phyloP scores from a whole-genome alignment of 1,284 basidiomycete species.

The Coriolopsis trogii region DNA sequence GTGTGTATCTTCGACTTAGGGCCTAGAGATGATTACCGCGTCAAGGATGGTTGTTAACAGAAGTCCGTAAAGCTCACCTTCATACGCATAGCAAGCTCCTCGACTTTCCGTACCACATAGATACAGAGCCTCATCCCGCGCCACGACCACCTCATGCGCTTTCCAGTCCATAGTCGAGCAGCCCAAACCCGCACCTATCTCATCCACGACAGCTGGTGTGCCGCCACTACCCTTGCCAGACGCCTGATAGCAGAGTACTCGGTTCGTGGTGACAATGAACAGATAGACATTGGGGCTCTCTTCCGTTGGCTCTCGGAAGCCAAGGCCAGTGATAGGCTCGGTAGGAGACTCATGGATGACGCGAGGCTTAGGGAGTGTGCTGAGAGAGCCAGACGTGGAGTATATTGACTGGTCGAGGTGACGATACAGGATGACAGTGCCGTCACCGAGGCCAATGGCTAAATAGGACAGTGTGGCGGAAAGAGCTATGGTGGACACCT shows the following conservation, averaged over 20 bases:
- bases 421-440: constrained; percentile 90
- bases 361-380: constrained; percentile 79
- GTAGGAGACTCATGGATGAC: constrained; percentile 77
- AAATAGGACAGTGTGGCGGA: constrained; percentile 85
- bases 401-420: constrained; percentile 89
- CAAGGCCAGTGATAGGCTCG: constrained; percentile 91
- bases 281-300: constrained; percentile 62
- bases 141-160: constrained; percentile 79
- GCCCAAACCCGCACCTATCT: constrained; percentile 82
- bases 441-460: constrained; percentile 91
- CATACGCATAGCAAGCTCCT: constrained; percentile 88
- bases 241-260: constrained; percentile 78
- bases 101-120: constrained; percentile 84
- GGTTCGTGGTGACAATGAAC: constrained; percentile 88
- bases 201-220: constrained; percentile 75
- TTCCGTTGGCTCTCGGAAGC: constrained; percentile 73
- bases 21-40: constrained; percentile 41
- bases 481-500: constrained; percentile 85
- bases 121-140: constrained; percentile 92
- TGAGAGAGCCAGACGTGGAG: constrained; percentile 60
- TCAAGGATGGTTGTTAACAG: too few relatives aligned
- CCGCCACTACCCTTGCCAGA: constrained; percentile 77
- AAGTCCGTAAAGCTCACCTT: constrained; percentile 69
- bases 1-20: constrained; percentile 72
- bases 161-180: constrained; percentile 84